phyloP scores from a whole-genome alignment of 163 green algal species.

The Chlamydomonas reinhardtii region DNA sequence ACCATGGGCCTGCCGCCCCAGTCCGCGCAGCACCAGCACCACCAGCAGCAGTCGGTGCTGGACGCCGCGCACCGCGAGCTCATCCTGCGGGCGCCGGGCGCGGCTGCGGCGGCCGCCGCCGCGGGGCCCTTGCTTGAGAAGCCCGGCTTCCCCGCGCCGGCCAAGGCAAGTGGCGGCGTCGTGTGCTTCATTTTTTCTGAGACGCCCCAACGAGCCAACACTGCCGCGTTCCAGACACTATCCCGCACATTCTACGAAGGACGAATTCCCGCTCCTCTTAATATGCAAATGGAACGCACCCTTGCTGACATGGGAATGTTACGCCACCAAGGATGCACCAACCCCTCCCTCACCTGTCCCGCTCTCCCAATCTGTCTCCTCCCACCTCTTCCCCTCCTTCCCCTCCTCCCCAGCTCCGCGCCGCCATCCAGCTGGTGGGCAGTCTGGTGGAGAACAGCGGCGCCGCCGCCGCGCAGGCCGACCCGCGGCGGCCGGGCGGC shows the following conservation, averaged over 20 bases:
- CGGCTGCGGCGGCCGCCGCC: not conserved
- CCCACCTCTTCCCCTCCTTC: too few species aligned
- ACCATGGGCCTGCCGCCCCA: conserved; percentile 17
- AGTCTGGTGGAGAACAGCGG: conserved; percentile 61
- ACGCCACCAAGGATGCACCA: too few species aligned
- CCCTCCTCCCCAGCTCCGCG: conserved; percentile 62
- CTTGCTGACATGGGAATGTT: too few species aligned
- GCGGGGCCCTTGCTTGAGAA: conserved; percentile 48
- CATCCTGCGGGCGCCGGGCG: conserved; percentile 6
- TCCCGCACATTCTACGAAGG: too few species aligned
- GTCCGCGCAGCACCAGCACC: too few species aligned
- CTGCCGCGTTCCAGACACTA: too few species aligned
- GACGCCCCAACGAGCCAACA: too few species aligned
- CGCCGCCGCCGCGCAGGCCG: conserved; percentile 1
- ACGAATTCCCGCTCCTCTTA: too few species aligned
- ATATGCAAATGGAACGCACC: too few species aligned
- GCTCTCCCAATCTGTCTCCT: too few species aligned
- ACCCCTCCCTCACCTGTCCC: too few species aligned
- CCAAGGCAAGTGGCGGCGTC: conserved; percentile 61
- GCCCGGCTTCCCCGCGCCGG: conserved; percentile 56
- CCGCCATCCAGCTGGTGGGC: conserved; percentile 77
- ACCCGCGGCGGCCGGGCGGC: conserved; percentile 28
- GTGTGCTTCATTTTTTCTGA: too few species aligned
- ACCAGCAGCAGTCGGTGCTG: not conserved
- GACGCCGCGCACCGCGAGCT: conserved; percentile 31